A percentile compares a stretch with the other conserved stretches of the same genome.
Conservation (phyloP, 805 yeast species). For the Teunomyces aglyptinius region DNA sequence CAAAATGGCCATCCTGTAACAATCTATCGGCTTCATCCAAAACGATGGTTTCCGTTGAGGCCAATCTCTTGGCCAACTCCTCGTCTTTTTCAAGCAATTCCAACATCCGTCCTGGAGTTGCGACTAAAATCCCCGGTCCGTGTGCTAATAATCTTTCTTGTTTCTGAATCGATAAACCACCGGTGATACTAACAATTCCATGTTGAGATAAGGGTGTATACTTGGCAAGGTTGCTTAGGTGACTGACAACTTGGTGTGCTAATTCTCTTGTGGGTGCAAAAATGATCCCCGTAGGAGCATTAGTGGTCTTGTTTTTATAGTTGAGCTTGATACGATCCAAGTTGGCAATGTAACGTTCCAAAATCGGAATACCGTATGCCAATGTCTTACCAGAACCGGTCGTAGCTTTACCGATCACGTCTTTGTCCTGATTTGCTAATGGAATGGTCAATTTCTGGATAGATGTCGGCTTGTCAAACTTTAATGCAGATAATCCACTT, state of each 20-base stretch:
- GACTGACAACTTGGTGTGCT: slow-evolving; percentile 89
- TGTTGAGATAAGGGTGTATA: slow-evolving; percentile 51
- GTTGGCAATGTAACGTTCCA: slow-evolving; percentile 56
- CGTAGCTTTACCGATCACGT: slow-evolving; percentile 92
- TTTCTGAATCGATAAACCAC: slow-evolving; percentile 92
- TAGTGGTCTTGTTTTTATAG: slow-evolving; percentile 17
- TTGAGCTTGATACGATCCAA: slow-evolving; percentile 15
- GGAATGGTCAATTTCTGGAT: slow-evolving; percentile 82
- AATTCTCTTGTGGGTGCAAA: slow-evolving; percentile 96
- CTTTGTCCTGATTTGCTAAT: slow-evolving; percentile 64
- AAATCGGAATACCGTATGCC: slow-evolving; percentile 91
- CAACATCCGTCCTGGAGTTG: slow-evolving; percentile 92
- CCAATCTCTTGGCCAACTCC: slow-evolving; percentile 39
- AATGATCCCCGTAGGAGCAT: slow-evolving; percentile 68
- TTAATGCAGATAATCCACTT: slow-evolving; percentile 57
- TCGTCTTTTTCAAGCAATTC: slow-evolving; percentile 71
- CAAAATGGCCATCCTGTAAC: slow-evolving; percentile 94
- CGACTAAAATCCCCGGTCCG: slow-evolving; percentile 80
- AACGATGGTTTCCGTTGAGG: slow-evolving; percentile 54
- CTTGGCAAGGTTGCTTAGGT: slow-evolving; percentile 57
- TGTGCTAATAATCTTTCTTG: slow-evolving; percentile 77
- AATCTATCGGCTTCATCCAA: slow-evolving; percentile 96
- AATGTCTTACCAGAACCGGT: slow-evolving; percentile 98
- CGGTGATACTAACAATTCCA: slow-evolving; percentile 78
- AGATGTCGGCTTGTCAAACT: slow-evolving; percentile 73